Evolutionary conservation across 306 rosid genomes (phyloP).

Genomic region (Prunus davidiana): DNA sequence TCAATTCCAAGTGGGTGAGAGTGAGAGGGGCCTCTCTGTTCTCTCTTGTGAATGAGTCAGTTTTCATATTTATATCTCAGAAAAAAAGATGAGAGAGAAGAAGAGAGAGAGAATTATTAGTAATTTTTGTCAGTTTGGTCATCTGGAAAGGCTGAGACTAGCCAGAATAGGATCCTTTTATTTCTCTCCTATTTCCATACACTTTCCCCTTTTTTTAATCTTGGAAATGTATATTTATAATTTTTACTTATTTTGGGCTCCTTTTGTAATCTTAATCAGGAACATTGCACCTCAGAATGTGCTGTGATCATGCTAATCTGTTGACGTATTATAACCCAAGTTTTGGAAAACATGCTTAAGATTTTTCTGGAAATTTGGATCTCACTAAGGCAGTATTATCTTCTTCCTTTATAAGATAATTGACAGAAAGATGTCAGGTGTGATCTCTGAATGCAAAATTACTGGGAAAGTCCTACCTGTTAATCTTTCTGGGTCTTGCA

Average conservation of each 20-base stretch:
- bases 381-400: background rate
- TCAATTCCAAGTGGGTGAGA: conserved; percentile 35
- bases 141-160: conserved; percentile 23
- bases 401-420: background rate
- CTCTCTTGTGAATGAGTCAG: conserved; percentile 32
- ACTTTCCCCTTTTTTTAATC: background rate
- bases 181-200: background rate
- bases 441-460: background rate
- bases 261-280: background rate
- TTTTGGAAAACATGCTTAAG: background rate
- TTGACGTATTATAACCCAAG: background rate
- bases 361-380: background rate
- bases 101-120: background rate
- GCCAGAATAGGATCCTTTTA: conserved; percentile 19
- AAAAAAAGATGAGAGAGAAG: too few relatives aligned
- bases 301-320: background rate
- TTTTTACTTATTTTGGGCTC: background rate
- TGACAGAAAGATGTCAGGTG: background rate
- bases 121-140: conserved; percentile 44
- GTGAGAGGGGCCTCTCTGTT: conserved; percentile 17
- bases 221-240: background rate
- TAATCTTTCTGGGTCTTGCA: background rate
- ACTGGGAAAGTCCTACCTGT: background rate
- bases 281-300: background rate
- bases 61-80: conserved; percentile 8